phyloP scores from a whole-genome alignment of 108 stramenopile species.

The Cyclotella choctawhatcheeana region DNA sequence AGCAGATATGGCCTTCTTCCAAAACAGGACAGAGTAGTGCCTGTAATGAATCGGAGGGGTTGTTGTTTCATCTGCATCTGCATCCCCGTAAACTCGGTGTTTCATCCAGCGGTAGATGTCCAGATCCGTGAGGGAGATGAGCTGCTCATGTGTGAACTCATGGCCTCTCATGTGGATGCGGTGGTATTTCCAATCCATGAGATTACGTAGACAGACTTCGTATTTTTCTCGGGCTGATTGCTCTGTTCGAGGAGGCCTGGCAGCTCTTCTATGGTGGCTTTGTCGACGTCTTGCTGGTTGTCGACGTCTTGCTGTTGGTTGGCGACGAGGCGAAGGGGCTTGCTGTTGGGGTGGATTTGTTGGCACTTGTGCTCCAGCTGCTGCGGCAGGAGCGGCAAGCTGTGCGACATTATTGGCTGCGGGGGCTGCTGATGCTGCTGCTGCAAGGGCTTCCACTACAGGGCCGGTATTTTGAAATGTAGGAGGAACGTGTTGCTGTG shows the following conservation, averaged over 20 bases:
- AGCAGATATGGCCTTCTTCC: not conserved
- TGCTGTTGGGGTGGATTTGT: not conserved
- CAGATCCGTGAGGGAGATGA: not conserved
- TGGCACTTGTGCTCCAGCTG: not conserved
- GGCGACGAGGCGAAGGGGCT: not conserved
- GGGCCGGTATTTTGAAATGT: not conserved
- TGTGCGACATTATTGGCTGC: not conserved
- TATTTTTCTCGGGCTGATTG: not conserved
- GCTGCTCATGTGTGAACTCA: not conserved
- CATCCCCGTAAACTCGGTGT: not conserved
- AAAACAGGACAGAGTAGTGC: not conserved
- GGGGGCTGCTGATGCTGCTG: not conserved
- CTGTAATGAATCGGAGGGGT: not conserved
- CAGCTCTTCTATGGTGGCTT: not conserved
- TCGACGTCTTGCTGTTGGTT: not conserved
- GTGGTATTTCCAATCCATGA: slow-evolving; percentile 8
- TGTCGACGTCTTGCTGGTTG: not conserved
- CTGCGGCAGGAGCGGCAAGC: not conserved
- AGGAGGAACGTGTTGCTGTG: not conserved
- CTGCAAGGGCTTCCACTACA: not conserved
- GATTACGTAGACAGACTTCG: not conserved
- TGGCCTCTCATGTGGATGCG: not conserved
- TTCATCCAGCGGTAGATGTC: not conserved
- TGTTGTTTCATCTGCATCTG: not conserved
- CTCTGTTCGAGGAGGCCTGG: not conserved